Percentiles rank a stretch among this genome's conserved stretches.
Conservation (phyloP, 2,329 filamentous ascomycete species). For the Diplocarpon mali region DNA sequence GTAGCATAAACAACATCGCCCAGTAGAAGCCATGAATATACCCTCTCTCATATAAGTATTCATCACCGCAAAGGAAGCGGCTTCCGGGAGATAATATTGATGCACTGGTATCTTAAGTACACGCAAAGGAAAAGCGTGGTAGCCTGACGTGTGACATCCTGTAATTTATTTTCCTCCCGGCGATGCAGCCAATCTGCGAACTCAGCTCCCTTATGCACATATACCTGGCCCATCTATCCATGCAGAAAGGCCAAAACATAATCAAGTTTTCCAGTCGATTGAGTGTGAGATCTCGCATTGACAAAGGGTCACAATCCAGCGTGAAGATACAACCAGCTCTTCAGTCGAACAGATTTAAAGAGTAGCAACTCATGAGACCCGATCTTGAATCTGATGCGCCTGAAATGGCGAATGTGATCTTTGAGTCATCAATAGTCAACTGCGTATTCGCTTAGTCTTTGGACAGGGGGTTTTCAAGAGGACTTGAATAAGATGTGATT, state of each 20-base stretch:
- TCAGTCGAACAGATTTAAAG: not conserved
- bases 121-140: constrained; percentile 1
- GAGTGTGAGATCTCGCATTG: too few relatives aligned
- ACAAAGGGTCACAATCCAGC: too few relatives aligned
- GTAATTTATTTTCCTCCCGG: not conserved
- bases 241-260: too few relatives aligned
- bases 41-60: too few relatives aligned
- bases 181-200: not conserved
- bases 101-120: not conserved
- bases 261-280: too few relatives aligned
- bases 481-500: not conserved
- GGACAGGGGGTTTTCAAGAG: constrained; percentile 5
- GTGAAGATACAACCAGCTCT: not conserved
- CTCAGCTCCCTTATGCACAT: not conserved
- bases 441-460: constrained; percentile 1
- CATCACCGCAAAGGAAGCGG: too few relatives aligned
- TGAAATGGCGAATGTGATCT: not conserved
- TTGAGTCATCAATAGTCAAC: not conserved
- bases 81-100: not conserved
- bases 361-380: not conserved
- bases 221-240: too few relatives aligned
- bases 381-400: not conserved
- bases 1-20: too few relatives aligned
- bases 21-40: too few relatives aligned
- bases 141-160: constrained; percentile 3